Conservation (phyloP, 306 rosid species). For the Casuarina glauca region DNA sequence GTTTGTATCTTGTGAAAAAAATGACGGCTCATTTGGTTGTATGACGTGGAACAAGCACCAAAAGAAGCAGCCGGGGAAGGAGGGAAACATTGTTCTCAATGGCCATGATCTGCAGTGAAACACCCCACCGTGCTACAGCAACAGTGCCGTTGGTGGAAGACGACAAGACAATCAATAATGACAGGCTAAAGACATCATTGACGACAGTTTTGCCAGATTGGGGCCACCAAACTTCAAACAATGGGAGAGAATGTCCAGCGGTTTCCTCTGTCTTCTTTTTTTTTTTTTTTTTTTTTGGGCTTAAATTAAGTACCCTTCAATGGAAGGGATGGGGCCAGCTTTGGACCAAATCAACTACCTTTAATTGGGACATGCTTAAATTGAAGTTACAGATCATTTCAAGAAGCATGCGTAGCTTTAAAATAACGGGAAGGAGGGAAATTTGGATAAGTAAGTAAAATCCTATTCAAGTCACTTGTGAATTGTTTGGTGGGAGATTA, state of each 20-base stretch:
- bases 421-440: no score
- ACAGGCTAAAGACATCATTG: constrained; percentile 22
- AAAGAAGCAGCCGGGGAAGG: not conserved
- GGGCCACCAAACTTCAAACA: no score
- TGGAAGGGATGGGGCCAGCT: no score
- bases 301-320: no score
- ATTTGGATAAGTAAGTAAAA: not conserved
- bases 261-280: no score
- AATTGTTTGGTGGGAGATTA: not conserved
- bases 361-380: no score
- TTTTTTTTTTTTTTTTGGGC: no score
- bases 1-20: no score
- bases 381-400: no score
- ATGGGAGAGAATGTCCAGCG: not conserved
- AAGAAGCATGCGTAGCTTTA: no score
- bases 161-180: constrained; percentile 22
- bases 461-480: not conserved
- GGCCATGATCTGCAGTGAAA: not conserved
- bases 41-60: not conserved
- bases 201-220: not conserved
- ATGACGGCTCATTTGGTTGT: not conserved
- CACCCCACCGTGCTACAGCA: not conserved
- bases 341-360: no score
- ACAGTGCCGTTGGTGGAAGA: constrained; percentile 26
- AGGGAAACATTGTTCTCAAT: not conserved